Conservation (phyloP, 2,329 filamentous ascomycete genomes). For the Pseudomassariella vexata region DNA sequence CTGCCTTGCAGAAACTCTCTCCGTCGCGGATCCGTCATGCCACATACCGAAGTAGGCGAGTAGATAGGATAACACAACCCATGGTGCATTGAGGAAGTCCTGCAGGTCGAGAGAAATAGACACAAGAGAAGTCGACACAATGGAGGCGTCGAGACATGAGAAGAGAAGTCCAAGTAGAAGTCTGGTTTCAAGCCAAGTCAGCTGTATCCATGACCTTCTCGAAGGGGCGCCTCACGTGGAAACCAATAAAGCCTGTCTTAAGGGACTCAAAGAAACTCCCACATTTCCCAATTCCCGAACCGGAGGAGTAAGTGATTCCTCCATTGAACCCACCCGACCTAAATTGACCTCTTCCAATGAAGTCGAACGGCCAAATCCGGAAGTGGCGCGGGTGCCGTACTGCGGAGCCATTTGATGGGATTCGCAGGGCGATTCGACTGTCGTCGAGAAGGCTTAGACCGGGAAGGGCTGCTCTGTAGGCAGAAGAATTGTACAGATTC, state of each 20-base stretch:
- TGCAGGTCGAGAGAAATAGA: constrained; percentile 47
- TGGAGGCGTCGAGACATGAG: constrained; percentile 52
- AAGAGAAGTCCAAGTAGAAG: constrained; percentile 49
- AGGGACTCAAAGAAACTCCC: constrained; percentile 8
- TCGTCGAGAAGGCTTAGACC: too few relatives aligned
- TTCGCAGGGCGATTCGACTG: too few relatives aligned
- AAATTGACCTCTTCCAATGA: too few relatives aligned
- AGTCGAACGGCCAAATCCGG: too few relatives aligned
- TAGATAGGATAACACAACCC: constrained; percentile 51
- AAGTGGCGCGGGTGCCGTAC: background rate
- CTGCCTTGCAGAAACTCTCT: too few relatives aligned
- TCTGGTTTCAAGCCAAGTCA: constrained; percentile 27
- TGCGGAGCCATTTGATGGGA: background rate
- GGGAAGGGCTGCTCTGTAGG: too few relatives aligned
- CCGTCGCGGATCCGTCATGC: too few relatives aligned
- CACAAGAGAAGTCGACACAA: constrained; percentile 53
- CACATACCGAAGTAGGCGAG: constrained; percentile 48
- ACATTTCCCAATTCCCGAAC: background rate
- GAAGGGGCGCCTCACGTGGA: constrained; percentile 24
- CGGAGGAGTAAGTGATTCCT: constrained; percentile 1
- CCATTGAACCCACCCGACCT: constrained; percentile 5
- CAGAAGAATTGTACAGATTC: too few relatives aligned
- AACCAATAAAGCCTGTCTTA: constrained; percentile 27
- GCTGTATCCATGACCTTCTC: too few relatives aligned
- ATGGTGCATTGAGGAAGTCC: constrained; percentile 46